Base-by-base conservation (phyloP, 805 yeast genomes). In the Brettanomyces anomalus region DNA sequence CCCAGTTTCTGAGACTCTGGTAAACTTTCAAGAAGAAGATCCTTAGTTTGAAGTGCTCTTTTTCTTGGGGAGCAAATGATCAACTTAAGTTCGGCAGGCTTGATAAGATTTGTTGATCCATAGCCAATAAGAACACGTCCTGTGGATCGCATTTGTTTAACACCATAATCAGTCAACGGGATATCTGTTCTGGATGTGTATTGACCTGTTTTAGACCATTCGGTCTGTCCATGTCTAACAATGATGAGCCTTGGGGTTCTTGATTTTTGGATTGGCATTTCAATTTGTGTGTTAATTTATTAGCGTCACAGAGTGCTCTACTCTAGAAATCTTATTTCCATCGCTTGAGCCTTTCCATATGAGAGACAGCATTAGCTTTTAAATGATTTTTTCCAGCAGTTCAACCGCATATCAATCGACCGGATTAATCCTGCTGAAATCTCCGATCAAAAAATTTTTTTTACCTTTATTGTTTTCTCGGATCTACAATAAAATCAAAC, bases 201-300 rank as follows among this genome's bases (percentile, higher is more conserved):
- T 60, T 86, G 95, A 20, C 97, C 97, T 2, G 88, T 74, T 55
- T 84, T 80, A 37, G 97, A 89, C 97, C 97, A 89, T 61, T 81
- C 95, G 2, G 97, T 89, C 66, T 89, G 96, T 24, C 90, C 90
- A 52, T 84, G 93, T 58, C 93, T 86, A 40, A 82, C 74, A 49
- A 82, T 76, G 20, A 82, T 71, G 40, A 82, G 74, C 60, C 89
- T 72, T 26, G 89, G 89, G 11, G 84, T 71, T 33, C 72, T 17
- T 24, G 37, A 21, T 43, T 20, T 21, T 6, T 3, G 18, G 26
- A 32, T 39, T n/a, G 34, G 15, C 34, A 32, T 32, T 14, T 32
- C 10, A 7, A 11, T 24, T 7, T 24, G 28, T 24, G 10, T 24
- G 28, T 24, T 24, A 11, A n/a, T n/a, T n/a, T n/a, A n/a, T n/a